Evolutionary conservation across 2,329 filamentous ascomycete species (phyloP).

Genomic region (Pseudopyricularia javanii): DNA sequence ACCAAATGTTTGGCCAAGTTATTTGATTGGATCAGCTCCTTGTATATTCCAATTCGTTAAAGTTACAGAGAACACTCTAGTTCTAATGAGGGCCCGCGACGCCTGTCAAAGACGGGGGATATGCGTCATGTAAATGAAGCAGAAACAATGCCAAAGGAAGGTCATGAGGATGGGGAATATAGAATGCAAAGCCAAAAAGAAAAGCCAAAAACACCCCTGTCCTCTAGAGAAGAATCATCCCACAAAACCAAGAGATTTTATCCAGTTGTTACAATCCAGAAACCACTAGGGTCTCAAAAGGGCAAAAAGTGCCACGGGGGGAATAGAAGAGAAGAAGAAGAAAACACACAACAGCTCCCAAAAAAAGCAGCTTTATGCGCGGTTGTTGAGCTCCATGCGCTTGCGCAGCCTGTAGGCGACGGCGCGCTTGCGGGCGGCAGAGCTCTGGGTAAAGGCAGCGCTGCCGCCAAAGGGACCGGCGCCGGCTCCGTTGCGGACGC

Average conservation of each 20-base stretch:
- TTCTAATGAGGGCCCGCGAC: background rate
- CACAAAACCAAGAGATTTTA: background rate
- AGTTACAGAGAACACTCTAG: background rate
- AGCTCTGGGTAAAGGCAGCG: conserved; percentile 50
- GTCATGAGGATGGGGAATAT: background rate
- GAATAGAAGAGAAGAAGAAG: no score
- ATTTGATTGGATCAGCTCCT: background rate
- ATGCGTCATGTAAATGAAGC: background rate
- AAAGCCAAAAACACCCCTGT: background rate
- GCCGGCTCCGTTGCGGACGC: conserved; percentile 47
- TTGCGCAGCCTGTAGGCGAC: conserved; percentile 37
- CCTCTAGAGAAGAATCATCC: background rate
- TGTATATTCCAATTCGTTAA: background rate
- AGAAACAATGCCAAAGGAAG: background rate
- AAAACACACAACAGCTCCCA: no score
- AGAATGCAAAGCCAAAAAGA: background rate
- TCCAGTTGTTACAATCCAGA: no score
- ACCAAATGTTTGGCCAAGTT: no score
- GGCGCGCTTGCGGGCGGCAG: conserved; percentile 47
- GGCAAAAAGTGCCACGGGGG: no score
- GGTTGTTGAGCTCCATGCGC: conserved; percentile 8
- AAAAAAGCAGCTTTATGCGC: background rate
- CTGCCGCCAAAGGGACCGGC: conserved; percentile 58
- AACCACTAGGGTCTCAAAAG: no score
- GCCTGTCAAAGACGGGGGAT: background rate